Conservation (phyloP, 805 yeast species). For the Dipodascus albidus region DNA sequence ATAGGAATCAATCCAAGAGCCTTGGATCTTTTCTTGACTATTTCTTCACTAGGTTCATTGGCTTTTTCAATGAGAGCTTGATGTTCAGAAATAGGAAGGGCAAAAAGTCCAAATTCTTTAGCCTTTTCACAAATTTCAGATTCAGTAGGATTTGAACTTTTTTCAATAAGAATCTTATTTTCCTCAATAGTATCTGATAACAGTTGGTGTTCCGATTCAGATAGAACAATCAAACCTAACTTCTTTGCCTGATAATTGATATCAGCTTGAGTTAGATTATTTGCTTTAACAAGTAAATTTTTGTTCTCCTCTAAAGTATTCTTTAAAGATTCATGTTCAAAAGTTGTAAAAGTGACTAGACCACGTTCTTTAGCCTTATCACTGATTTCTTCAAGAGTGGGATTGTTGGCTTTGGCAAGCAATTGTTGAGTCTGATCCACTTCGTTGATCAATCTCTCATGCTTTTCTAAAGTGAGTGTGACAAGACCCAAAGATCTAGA, state of each 20-base stretch:
- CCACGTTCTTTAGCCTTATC: conserved; percentile 6
- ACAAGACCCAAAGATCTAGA: conserved; percentile 17
- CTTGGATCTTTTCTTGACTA: conserved; percentile 9
- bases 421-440: conserved; percentile 10
- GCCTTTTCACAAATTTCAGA: conserved; percentile 10
- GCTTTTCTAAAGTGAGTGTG: conserved; percentile 14
- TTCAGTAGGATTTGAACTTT: conserved; percentile 12
- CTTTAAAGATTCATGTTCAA: conserved; percentile 11
- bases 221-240: conserved; percentile 19
- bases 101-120: conserved; percentile 4
- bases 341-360: conserved; percentile 7
- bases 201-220: conserved; percentile 9
- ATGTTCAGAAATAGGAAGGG: conserved; percentile 10
- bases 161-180: conserved; percentile 16
- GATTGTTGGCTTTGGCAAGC: conserved; percentile 6
- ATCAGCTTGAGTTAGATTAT: conserved; percentile 1
- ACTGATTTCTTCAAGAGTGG: conserved; percentile 11
- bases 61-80: conserved; percentile 6
- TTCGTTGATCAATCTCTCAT: conserved; percentile 8
- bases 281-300: conserved; percentile 13
- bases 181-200: conserved; percentile 19
- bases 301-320: conserved; percentile 7
- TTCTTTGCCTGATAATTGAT: conserved; percentile 11
- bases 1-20: conserved; percentile 5
- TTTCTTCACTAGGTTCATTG: conserved; percentile 8